Evolutionary conservation across 352 stramenopile genomes (phyloP).

Genomic region (Phytophthora colocasiae): DNA sequence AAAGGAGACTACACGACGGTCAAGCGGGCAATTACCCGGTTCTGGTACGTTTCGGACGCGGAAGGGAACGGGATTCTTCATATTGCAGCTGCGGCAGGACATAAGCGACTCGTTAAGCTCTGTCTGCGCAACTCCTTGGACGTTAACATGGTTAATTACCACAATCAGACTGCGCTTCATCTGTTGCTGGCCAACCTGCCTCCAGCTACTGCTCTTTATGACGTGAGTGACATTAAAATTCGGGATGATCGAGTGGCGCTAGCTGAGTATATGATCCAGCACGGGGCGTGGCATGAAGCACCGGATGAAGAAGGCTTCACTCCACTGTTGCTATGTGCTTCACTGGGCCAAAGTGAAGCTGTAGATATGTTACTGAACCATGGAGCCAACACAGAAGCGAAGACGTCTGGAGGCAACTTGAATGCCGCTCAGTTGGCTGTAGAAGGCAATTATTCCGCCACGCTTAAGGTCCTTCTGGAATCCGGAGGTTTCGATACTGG

Average conservation of each 20-base stretch:
- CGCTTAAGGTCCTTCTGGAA: conserved; percentile 58
- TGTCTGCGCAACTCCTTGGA: conserved; percentile 80
- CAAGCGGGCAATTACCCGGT: conserved; percentile 59
- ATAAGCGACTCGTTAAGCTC: conserved; percentile 85
- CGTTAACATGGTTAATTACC: conserved; percentile 68
- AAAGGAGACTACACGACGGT: conserved; percentile 81
- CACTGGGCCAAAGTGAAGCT: conserved; percentile 65
- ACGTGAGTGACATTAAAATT: conserved; percentile 13
- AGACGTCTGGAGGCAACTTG: conserved; percentile 39
- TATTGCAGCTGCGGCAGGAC: conserved; percentile 62
- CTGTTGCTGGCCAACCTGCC: conserved; percentile 73
- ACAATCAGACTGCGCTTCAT: conserved; percentile 73
- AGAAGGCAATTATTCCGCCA: conserved; percentile 63
- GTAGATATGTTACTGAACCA: conserved; percentile 77
- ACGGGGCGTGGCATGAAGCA: conserved; percentile 84
- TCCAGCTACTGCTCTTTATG: conserved; percentile 5
- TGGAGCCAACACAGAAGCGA: conserved; percentile 59
- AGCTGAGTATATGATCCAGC: conserved; percentile 86
- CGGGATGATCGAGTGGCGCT: conserved; percentile 58
- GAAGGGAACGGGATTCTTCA: conserved; percentile 81
- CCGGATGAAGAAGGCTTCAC: conserved; percentile 69
- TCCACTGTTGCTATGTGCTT: conserved; percentile 63
- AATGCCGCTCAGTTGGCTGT: conserved; percentile 65
- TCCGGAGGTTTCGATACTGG: conserved; percentile 57
- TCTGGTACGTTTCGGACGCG: conserved; percentile 58